A percentile compares a stretch with the other conserved stretches of the same genome.
phyloP scores from a whole-genome alignment of 1,284 basidiomycete genomes.

The Boletus sp. region DNA sequence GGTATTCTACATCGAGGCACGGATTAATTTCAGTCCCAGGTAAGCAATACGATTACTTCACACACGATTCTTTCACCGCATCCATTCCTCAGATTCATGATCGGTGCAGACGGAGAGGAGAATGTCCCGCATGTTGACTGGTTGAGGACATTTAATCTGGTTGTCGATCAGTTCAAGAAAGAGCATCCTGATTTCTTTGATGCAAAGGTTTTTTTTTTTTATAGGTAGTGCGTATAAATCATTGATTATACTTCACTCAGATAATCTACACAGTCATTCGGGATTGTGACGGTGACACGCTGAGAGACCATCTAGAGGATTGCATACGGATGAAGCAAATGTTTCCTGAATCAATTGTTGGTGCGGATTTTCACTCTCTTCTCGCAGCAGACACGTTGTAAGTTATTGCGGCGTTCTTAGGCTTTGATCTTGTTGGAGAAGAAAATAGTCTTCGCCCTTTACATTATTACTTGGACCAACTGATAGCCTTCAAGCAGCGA shows the following conservation, averaged over 20 bases:
- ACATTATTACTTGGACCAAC: slow-evolving; percentile 59
- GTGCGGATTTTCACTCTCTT: slow-evolving; percentile 32
- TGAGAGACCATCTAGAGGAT: slow-evolving; percentile 70
- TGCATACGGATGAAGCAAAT: slow-evolving; percentile 71
- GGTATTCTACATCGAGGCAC: slow-evolving; percentile 69
- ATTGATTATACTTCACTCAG: slow-evolving; percentile 32
- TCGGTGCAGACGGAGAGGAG: slow-evolving; percentile 54
- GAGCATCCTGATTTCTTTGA: slow-evolving; percentile 62
- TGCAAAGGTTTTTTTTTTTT: slow-evolving; percentile 45
- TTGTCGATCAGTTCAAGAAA: slow-evolving; percentile 56
- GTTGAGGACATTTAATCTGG: slow-evolving; percentile 56
- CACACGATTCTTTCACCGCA: neutral
- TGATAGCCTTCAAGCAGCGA: slow-evolving; percentile 59
- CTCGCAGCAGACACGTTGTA: neutral
- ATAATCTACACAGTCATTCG: slow-evolving; percentile 73
- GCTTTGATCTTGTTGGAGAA: slow-evolving; percentile 79
- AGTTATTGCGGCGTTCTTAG: slow-evolving; percentile 33
- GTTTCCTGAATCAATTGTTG: slow-evolving; percentile 72
- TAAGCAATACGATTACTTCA: slow-evolving; percentile 28
- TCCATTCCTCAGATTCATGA: slow-evolving; percentile 42
- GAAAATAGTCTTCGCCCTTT: slow-evolving; percentile 67
- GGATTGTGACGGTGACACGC: slow-evolving; percentile 52
- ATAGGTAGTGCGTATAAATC: slow-evolving; percentile 4
- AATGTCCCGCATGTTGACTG: slow-evolving; percentile 61
- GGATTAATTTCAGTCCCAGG: slow-evolving; percentile 67